Evolutionary conservation across 345 rosid genomes (phyloP), one percentile per base, ranked within the genome.

Genomic region (Aquilaria yunnanensis): DNA sequence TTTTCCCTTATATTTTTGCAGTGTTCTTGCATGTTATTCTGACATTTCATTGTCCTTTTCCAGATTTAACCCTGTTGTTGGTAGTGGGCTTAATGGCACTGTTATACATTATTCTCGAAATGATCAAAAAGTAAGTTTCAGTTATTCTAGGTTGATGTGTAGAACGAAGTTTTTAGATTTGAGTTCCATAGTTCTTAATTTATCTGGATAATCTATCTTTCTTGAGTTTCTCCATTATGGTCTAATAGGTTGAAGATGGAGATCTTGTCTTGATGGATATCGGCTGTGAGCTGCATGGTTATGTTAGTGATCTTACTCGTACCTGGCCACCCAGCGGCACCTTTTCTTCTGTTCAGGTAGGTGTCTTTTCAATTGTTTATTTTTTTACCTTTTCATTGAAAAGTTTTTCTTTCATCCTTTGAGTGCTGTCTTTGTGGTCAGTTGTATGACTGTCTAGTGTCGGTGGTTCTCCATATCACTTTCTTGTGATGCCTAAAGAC

Each of bases 231-330:
- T 16, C 6, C 2, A 50, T 4, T 51, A 16, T 54, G 54, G 5
- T 61, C 47, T 73, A 80, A 67, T 86, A 90, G 99, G 76, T 94
- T 72, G 73, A 72, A 57, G 82, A 86, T 70, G 96, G 86, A 54
- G 86, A 94, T 75, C 90, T 94, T 79, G 95, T 88, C 75, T 76
- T 94, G 85, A 75, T 94, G 97, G 99, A 90, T 74, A 81, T 94
- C 73, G 99, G 99, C 57, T 94, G 97, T 71, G 97, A 94, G 81
- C 78, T 90, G 69, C 95, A 94, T 79, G 95, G 96, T 63, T 94
- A 94, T 74, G 87, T 75, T 70, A 94, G 99, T 70, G 97, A 94
- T 72, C 89, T 94, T 70, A 88, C 99, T 61, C 90, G 99, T 37
- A 86, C 99, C 61, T 94, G 99, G 97, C 86, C 96, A 32, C 90